Evolutionary conservation across 2,329 filamentous ascomycete species (phyloP), one percentile per base, ranked within the genome.

Genomic region (Beauveria brongniartii): DNA sequence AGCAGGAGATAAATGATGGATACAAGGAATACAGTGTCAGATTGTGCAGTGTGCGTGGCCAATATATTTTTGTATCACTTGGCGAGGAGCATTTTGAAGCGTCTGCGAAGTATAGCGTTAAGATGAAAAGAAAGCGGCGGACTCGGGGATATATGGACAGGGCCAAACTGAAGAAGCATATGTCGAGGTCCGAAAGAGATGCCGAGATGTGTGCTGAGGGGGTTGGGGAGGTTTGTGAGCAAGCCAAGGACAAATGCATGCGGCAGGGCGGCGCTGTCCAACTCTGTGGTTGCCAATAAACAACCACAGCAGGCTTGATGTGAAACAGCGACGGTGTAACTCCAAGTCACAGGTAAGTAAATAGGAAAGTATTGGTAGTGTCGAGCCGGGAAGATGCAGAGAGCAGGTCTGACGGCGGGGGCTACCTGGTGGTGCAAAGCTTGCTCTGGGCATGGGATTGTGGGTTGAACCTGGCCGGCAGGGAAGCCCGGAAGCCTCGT

Each of bases 321-420:
- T 61, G 58, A 55, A 61, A 61, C 58, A 37, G 18, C 37, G 55
- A 55, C 58, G 34, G 51, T 61, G 58, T 61, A 55, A 61, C 58
- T 61, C 8, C 12, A 34, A 18, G 18, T 18, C 12, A 26, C 6
- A 43, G 30, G 28, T 30, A 48, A 34, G 57, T 56, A 51, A 6
- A 50, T 20, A 28, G 20, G 44, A 55, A 12, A 34, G 5, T 5
- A 40, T 22, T 34, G 51, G 34, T 24, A 37, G 28, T 34, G 43
- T 50, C 43, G 51, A 30, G 24, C 18, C 30, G 51, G 24, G 40
- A 50, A 48, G 51, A 55, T 24, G 43, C 51, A 44, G 41, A 47
- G 18, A 43, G 58, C 58, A 55, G 30, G 58, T 55, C 50, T 55
- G 58, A 50, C n/a, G 50, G 40, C 30, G n/a, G 51, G 24, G 50